These are phyloP conservation scores for Lepidium sativum DNA, from an alignment of 345 rosid genomes.

Conservation along the genomic window DNA sequence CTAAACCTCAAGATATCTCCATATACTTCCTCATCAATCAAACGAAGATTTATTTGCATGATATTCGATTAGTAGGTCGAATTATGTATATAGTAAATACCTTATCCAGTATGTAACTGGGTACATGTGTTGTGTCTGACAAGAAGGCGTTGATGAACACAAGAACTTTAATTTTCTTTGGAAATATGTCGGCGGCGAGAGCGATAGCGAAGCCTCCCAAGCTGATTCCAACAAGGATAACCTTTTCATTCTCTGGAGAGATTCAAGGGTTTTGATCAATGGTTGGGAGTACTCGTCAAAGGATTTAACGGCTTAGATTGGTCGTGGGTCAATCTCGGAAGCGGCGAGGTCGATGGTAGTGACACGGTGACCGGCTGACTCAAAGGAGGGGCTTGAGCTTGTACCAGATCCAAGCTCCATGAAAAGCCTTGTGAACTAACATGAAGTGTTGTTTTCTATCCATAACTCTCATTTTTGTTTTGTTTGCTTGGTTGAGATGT, in stretches of 20 bases:
- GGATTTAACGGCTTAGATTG: constrained; percentile 21
- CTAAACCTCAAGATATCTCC: constrained; percentile 4
- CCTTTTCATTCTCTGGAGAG: no score
- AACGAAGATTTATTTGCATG: neutral
- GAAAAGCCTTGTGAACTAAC: constrained; percentile 31
- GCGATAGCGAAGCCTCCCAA: no score
- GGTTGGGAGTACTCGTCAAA: no score
- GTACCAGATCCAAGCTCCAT: constrained; percentile 35
- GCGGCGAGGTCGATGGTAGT: constrained; percentile 30
- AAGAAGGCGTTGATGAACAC: no score
- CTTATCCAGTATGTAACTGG: no score
- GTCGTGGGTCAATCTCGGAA: constrained; percentile 7
- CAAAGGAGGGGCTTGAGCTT: constrained; percentile 30
- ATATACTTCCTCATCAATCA: constrained; percentile 8
- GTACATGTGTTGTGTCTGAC: no score
- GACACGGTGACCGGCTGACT: constrained; percentile 27
- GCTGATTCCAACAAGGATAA: no score
- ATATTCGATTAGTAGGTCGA: neutral
- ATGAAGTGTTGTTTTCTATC: constrained; percentile 24
- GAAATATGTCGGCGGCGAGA: no score
- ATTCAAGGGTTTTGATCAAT: no score
- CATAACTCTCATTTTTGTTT: neutral
- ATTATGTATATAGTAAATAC: neutral
- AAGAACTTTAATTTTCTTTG: no score
- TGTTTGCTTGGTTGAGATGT: neutral